Conservation (phyloP, 2,329 filamentous ascomycete genomes). For the Aspergillus vadensis region DNA sequence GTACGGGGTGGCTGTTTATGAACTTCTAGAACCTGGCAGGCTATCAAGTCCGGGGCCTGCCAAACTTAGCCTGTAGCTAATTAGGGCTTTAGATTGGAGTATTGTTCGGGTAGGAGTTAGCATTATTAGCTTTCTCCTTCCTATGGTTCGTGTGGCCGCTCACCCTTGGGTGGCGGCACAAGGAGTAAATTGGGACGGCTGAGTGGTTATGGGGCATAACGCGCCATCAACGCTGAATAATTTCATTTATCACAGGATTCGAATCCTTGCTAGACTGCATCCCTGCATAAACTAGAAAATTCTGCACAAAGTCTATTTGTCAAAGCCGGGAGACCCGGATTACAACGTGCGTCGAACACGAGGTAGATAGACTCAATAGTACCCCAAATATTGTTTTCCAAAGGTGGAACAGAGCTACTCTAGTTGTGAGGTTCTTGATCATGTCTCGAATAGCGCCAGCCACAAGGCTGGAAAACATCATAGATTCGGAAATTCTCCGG, state of each 20-base stretch:
- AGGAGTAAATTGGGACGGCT: not conserved
- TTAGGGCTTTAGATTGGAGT: not conserved
- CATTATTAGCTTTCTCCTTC: not conserved
- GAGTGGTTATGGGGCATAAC: not conserved
- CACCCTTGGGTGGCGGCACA: not conserved
- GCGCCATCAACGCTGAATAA: not conserved
- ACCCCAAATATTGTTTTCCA: not conserved
- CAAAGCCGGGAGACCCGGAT: not conserved
- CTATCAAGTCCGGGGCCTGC: not conserved
- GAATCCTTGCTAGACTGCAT: not conserved
- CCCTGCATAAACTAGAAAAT: not conserved
- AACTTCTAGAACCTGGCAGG: not conserved
- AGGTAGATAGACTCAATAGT: not conserved
- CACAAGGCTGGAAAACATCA: not conserved
- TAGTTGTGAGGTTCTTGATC: not conserved
- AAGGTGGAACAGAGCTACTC: not conserved
- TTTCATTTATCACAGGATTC: not conserved
- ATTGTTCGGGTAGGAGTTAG: not conserved
- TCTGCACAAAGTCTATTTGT: conserved; percentile 1
- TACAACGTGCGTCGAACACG: not conserved
- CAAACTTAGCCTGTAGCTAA: not conserved
- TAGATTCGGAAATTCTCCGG: not conserved
- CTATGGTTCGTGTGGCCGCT: not conserved
- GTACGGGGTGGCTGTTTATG: not conserved
- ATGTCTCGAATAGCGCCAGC: not conserved